phyloP scores from a whole-genome alignment of 805 yeast genomes.

The Myxozyma neotropica region DNA sequence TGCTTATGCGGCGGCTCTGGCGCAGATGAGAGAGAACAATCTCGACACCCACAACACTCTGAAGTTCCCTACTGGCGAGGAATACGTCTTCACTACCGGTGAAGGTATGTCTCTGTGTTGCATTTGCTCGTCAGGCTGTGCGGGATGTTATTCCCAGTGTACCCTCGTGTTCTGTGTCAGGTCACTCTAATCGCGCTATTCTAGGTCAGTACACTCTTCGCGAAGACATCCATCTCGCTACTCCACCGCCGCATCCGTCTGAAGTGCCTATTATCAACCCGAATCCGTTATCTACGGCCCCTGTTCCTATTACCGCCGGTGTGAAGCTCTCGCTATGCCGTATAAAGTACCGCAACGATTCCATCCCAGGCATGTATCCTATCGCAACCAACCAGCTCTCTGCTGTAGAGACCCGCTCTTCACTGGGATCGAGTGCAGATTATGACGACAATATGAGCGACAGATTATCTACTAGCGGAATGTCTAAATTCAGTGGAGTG shows the following conservation, averaged over 20 bases:
- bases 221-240: slow-evolving; percentile 40
- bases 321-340: slow-evolving; percentile 32
- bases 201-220: slow-evolving; percentile 33
- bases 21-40: slow-evolving; percentile 28
- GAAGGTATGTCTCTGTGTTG: slow-evolving; percentile 39
- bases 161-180: too few species aligned
- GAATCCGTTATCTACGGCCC: slow-evolving; percentile 45
- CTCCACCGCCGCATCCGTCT: slow-evolving; percentile 46
- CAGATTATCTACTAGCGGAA: slow-evolving; percentile 5
- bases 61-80: slow-evolving; percentile 34
- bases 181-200: background rate
- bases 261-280: slow-evolving; percentile 42
- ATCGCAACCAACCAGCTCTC: slow-evolving; percentile 15
- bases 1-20: slow-evolving; percentile 33
- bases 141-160: too few species aligned
- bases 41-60: slow-evolving; percentile 35
- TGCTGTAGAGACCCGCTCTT: slow-evolving; percentile 1
- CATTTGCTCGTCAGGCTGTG: background rate
- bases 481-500: slow-evolving; percentile 9
- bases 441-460: slow-evolving; percentile 8
- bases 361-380: slow-evolving; percentile 17
- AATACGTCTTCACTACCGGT: slow-evolving; percentile 38
- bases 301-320: slow-evolving; percentile 36
- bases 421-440: slow-evolving; percentile 1
- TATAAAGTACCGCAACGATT: slow-evolving; percentile 20